A percentile compares a stretch with the other conserved stretches of the same genome.
Conservation (phyloP, 2,329 filamentous ascomycete species). For the Calonectria crousiana region DNA sequence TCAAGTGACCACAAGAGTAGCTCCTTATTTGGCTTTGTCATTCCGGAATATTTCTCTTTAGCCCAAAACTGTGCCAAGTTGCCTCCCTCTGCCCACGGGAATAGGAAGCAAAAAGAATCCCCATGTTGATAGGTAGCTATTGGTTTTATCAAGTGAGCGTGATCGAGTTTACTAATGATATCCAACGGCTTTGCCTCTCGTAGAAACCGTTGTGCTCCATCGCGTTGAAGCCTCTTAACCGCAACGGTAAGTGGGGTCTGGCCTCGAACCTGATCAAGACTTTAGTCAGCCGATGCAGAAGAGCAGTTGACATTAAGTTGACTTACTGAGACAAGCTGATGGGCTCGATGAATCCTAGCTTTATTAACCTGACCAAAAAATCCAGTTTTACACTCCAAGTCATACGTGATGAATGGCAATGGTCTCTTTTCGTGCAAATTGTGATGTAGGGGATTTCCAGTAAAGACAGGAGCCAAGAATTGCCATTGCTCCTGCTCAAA, state of each 20-base stretch:
- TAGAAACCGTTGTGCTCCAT: not conserved
- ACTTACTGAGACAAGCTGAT: not conserved
- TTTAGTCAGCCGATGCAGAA: too few species aligned
- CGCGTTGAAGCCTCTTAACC: not conserved
- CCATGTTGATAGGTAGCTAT: not conserved
- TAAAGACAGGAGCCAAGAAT: not conserved
- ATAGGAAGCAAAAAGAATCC: not conserved
- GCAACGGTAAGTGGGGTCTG: not conserved
- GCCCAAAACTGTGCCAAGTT: not conserved
- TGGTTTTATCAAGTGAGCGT: not conserved
- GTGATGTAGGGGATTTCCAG: not conserved
- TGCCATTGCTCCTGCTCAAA: not conserved
- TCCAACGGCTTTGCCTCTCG: not conserved
- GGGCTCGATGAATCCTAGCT: not conserved
- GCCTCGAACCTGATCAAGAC: not conserved
- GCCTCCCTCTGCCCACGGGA: not conserved
- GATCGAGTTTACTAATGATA: not conserved
- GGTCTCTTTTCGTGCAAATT: not conserved
- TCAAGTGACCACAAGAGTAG: not conserved
- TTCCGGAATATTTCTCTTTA: not conserved
- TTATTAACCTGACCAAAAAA: not conserved
- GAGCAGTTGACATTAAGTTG: too few species aligned
- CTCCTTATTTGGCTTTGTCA: not conserved
- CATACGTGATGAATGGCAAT: not conserved
- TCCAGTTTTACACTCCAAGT: not conserved